A percentile compares a stretch with the other conserved stretches of the same genome.
These are phyloP conservation scores for Gnomoniopsis sp. DNA, from an alignment of 2,329 filamentous ascomycete genomes.

Conservation along the genomic window DNA sequence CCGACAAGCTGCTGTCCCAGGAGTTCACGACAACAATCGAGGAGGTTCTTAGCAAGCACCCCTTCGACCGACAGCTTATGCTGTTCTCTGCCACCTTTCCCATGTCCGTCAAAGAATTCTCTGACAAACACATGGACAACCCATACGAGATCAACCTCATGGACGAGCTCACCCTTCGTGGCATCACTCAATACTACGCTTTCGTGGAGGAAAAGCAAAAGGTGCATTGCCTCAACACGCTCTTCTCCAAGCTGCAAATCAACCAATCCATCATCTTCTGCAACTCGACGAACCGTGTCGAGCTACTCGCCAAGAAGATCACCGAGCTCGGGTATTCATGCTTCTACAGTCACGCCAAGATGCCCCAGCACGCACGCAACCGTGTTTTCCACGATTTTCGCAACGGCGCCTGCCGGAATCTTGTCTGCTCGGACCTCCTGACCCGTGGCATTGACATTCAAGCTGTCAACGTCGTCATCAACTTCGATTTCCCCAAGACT, in stretches of 20 bases:
- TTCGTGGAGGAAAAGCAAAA: slow-evolving; percentile 99
- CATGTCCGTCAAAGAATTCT: slow-evolving; percentile 94
- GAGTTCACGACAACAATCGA: slow-evolving; percentile 98
- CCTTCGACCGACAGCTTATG: slow-evolving; percentile 98
- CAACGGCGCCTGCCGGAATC: slow-evolving; percentile 94
- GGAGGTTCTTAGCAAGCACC: slow-evolving; percentile 90
- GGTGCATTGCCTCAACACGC: slow-evolving; percentile 96
- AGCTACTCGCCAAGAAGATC: slow-evolving; percentile 97
- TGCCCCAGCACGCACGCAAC: slow-evolving; percentile 95
- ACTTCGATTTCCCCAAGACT: slow-evolving; percentile 99
- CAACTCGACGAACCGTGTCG: slow-evolving; percentile 97
- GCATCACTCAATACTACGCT: slow-evolving; percentile 98
- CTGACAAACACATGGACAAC: slow-evolving; percentile 93
- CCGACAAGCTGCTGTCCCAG: slow-evolving; percentile 92
- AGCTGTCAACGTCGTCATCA: slow-evolving; percentile 99
- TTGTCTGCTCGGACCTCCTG: slow-evolving; percentile 95
- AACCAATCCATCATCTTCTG: slow-evolving; percentile 99
- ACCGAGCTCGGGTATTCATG: slow-evolving; percentile 98
- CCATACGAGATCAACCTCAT: slow-evolving; percentile 99
- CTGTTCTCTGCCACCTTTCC: slow-evolving; percentile 98
- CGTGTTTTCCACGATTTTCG: slow-evolving; percentile 99
- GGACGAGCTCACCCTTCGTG: slow-evolving; percentile 96
- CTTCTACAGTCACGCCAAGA: slow-evolving; percentile 98
- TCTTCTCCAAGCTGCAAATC: slow-evolving; percentile 98
- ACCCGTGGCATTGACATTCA: slow-evolving; percentile 99